Evolutionary conservation across 306 rosid genomes (phyloP), one percentile per base, ranked within the genome.

Genomic region (Hippophae tibetana): DNA sequence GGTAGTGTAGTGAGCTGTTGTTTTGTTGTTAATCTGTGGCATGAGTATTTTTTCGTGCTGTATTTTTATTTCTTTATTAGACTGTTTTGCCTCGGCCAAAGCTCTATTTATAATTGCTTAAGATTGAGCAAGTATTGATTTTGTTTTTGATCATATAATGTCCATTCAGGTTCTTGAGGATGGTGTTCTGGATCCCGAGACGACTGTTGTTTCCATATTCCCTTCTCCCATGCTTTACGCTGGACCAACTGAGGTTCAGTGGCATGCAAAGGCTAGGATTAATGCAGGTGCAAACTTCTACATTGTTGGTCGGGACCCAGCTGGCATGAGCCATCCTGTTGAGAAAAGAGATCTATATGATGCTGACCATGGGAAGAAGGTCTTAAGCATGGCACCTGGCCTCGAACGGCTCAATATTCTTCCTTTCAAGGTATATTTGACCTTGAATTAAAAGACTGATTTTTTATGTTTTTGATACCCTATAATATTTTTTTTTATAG

Each of bases 191-290:
- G 97, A 93, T 84, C 97, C 99, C 43, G 90, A 89, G 71, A 93
- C 97, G 13, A 93, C 99, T 14, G 97, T 93, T 49, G 95, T 93
- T 55, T 93, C 99, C 56, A 93, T 93, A 74, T 93, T 93, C 69
- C 99, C 99, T 5, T 93, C 99, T 69, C 99, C 99, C 13, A 93
- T 89, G 99, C 99, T 86, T 77, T 93, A 93, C 62, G 97, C 99
- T 7, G 99, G 99, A 59, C 99, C 97, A 8, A 93, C 99, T 7
- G 99, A 93, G 75, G 99, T 93, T 67, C 99, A 93, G 80, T 93
- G 99, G 99, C 99, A 93, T 72, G 99, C 99, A 60, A 93, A 93
- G 80, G 99, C 99, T 46, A 84, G 97, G 82, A 93, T 93, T 7
- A 93, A 93, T 52, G 99, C 99, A 1, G 99, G 99, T 13, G 99